Conservation (phyloP, 2,329 filamentous ascomycete species). For the Ophiosphaerella herpotricha region DNA sequence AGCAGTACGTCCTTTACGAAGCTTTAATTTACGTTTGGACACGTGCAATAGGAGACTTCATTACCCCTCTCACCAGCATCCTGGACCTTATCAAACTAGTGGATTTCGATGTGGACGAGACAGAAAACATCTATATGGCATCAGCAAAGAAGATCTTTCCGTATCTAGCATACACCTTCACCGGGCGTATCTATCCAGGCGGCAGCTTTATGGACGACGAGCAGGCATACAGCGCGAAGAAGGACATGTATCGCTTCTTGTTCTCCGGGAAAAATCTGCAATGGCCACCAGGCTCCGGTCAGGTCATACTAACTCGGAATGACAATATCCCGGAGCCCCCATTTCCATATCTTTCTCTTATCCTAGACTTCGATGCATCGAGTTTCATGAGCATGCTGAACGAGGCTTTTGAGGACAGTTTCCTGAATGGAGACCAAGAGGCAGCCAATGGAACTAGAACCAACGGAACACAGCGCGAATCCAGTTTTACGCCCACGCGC, state of each 20-base stretch:
- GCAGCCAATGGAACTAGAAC: constrained; percentile 58
- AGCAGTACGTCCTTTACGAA: constrained; percentile 89
- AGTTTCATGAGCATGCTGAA: constrained; percentile 95
- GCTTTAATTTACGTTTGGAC: constrained; percentile 98
- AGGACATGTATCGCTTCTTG: constrained; percentile 88
- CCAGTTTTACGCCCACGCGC: constrained; percentile 65
- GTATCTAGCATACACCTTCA: constrained; percentile 89
- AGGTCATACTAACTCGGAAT: constrained; percentile 63
- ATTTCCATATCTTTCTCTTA: constrained; percentile 82
- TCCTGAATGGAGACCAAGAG: constrained; percentile 80
- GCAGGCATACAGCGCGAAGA: constrained; percentile 77
- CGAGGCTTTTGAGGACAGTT: constrained; percentile 94
- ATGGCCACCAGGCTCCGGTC: constrained; percentile 71
- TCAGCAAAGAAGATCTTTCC: constrained; percentile 91
- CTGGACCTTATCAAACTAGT: constrained; percentile 66
- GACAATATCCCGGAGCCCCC: constrained; percentile 67
- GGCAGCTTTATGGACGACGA: constrained; percentile 74
- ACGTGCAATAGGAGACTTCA: constrained; percentile 82
- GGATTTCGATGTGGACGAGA: constrained; percentile 60
- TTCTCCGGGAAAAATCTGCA: constrained; percentile 80
- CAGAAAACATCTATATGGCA: constrained; percentile 65
- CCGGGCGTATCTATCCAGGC: constrained; percentile 88
- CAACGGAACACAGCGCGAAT: constrained; percentile 55
- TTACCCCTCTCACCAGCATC: constrained; percentile 86
- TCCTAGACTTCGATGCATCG: constrained; percentile 85